Base-by-base conservation (phyloP, 2,329 filamentous ascomycete genomes). In the Lachnellula subtilissima region DNA sequence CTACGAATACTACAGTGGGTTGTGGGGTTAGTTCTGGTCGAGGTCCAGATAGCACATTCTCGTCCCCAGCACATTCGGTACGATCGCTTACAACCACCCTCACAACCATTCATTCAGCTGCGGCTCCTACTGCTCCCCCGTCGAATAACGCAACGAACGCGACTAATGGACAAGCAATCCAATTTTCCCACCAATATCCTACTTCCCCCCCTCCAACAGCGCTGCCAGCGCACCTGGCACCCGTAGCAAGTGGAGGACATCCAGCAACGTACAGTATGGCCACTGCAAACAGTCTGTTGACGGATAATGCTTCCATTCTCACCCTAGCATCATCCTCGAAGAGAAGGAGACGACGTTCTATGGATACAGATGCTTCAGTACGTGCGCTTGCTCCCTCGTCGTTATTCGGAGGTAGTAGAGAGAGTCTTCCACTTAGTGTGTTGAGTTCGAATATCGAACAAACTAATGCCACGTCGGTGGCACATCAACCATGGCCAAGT, bases 331-430 rank as follows among this genome's bases (percentile, higher is more conserved):
- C 89, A 4, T 92, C 88, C 0, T 90, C 87, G 61, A 91, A 93
- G 73, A 83, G 87, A 39, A 82, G 86, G 28, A 85, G 90, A 37
- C 82, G 89, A 49, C 83, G 89, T 58, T 92, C 88, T 32, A 85
- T 93, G 72, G 90, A 94, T 70, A 94, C 90, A 0, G 88, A 94
- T 69, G 90, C 90, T 5, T 93, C 88, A 0, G 88, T 94, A 40
- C 87, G 90, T 45, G 90, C 90, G 2, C 75, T 95, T n/a, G 88
- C 90, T 1, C 89, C 89, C 0, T 90, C 87, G 0, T 92, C 88
- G 0, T 78, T 93, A 4, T 94, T 88, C 78, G 89, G 89, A 46
- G 89, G 89, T 45, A 91, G 87, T 66, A 84, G 89, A 58, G 89
- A 94, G 72, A 89, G 85, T 45, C 78, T 94, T 1, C 89, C 89